These are phyloP conservation scores for Melastoma candidum DNA, from an alignment of 441 rosid species.

Conservation along the genomic window DNA sequence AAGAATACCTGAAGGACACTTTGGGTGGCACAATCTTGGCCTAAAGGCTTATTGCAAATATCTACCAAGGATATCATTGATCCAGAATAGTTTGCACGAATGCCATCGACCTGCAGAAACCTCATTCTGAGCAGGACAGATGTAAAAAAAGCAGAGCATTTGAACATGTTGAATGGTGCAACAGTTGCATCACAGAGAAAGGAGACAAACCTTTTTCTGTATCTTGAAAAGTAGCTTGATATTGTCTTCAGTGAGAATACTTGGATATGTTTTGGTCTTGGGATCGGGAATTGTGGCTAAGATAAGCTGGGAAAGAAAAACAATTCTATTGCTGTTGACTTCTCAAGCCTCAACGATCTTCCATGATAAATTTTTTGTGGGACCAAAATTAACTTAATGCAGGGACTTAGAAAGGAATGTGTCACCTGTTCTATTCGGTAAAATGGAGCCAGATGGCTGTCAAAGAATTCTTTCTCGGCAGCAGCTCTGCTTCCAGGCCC, in stretches of 20 bases:
- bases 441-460: slow-evolving; percentile 85
- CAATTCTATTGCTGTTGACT: slow-evolving; percentile 17
- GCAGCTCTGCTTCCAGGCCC: slow-evolving; percentile 96
- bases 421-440: slow-evolving; percentile 96
- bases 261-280: slow-evolving; percentile 39
- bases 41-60: slow-evolving; percentile 93
- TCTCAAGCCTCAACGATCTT: background rate
- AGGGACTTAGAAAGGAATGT: background rate
- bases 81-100: slow-evolving; percentile 80
- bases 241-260: slow-evolving; percentile 75
- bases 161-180: slow-evolving; percentile 6
- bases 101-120: slow-evolving; percentile 67
- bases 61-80: slow-evolving; percentile 73
- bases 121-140: background rate
- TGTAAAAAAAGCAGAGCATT: slow-evolving; percentile 2
- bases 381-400: background rate
- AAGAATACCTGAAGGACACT: slow-evolving; percentile 75
- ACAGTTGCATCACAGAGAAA: background rate
- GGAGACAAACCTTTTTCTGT: slow-evolving; percentile 65
- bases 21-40: slow-evolving; percentile 91
- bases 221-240: slow-evolving; percentile 87
- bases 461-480: slow-evolving; percentile 81
- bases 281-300: slow-evolving; percentile 67
- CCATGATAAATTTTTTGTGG: too few relatives aligned
- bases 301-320: slow-evolving; percentile 51